Conservation (phyloP, 306 rosid genomes). For the Myrica gale region DNA sequence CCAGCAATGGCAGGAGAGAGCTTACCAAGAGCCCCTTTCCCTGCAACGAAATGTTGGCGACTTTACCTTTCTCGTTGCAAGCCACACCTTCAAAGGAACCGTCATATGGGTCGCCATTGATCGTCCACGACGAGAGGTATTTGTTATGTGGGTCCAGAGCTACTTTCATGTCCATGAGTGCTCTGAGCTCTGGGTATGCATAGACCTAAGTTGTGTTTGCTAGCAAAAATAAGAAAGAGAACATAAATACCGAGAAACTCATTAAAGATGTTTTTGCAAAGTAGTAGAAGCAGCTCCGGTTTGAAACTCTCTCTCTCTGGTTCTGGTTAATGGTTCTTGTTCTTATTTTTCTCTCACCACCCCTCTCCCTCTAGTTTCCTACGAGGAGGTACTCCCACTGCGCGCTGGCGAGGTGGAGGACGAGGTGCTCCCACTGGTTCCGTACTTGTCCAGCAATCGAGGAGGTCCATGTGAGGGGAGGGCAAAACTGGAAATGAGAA, state of each 20-base stretch:
- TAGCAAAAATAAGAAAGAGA: slow-evolving; percentile 33
- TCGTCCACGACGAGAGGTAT: slow-evolving; percentile 65
- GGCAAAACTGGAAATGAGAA: no score
- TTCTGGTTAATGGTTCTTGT: slow-evolving; percentile 9
- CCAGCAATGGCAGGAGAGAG: slow-evolving; percentile 60
- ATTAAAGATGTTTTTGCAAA: slow-evolving; percentile 37
- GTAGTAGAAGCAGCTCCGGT: slow-evolving; percentile 9
- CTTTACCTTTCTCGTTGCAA: slow-evolving; percentile 69
- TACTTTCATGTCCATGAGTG: slow-evolving; percentile 65
- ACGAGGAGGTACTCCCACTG: no score
- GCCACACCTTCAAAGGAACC: slow-evolving; percentile 66
- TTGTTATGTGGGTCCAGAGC: slow-evolving; percentile 57
- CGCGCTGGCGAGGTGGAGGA: no score
- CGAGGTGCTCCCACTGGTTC: no score
- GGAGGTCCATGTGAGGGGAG: no score
- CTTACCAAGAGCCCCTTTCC: slow-evolving; percentile 75
- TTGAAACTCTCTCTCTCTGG: slow-evolving; percentile 4
- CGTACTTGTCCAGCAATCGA: no score
- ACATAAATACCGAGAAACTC: slow-evolving; percentile 25
- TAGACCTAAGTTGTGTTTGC: slow-evolving; percentile 31
- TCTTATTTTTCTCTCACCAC: background rate
- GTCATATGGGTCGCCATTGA: slow-evolving; percentile 52
- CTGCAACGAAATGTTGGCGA: slow-evolving; percentile 71
- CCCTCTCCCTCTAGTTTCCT: background rate
- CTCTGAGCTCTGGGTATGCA: slow-evolving; percentile 59